phyloP scores from a whole-genome alignment of 2,329 filamentous ascomycete species.

The Phyllosticta capitalensis region DNA sequence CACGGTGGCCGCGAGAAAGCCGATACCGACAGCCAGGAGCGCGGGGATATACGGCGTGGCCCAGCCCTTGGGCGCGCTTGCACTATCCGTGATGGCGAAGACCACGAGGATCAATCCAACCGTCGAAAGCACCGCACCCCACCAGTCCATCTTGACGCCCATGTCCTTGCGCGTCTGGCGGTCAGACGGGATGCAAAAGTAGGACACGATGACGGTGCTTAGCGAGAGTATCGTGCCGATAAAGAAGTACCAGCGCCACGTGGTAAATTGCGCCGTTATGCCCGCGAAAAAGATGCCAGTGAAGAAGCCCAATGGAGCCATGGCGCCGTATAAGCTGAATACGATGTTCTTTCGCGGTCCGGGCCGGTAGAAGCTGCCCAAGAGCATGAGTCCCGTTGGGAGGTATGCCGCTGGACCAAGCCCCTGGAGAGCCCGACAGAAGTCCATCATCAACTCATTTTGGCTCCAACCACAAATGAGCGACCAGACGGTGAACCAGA shows the following conservation, averaged over 20 bases:
- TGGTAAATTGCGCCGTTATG: slow-evolving; percentile 43
- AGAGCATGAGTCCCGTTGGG: slow-evolving; percentile 22
- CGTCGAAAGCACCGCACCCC: slow-evolving; percentile 51
- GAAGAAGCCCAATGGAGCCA: slow-evolving; percentile 48
- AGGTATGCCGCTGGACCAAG: slow-evolving; percentile 28
- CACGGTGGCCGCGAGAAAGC: slow-evolving; percentile 47
- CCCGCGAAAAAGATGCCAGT: slow-evolving; percentile 57
- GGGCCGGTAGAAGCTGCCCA: slow-evolving; percentile 26
- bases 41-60: slow-evolving; percentile 56
- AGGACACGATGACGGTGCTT: slow-evolving; percentile 37
- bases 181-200: slow-evolving; percentile 43
- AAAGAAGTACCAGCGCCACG: slow-evolving; percentile 61
- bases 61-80: slow-evolving; percentile 57
- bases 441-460: slow-evolving; percentile 25
- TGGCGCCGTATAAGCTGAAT: slow-evolving; percentile 38
- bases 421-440: slow-evolving; percentile 27
- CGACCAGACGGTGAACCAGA: slow-evolving; percentile 31
- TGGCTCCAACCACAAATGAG: slow-evolving; percentile 24
- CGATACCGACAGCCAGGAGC: slow-evolving; percentile 48
- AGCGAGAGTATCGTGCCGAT: slow-evolving; percentile 48
- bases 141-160: slow-evolving; percentile 58
- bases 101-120: slow-evolving; percentile 59
- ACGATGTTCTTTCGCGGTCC: slow-evolving; percentile 28
- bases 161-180: slow-evolving; percentile 25
- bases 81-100: slow-evolving; percentile 60